A percentile compares a stretch with the other conserved stretches of the same genome.
phyloP scores from a whole-genome alignment of 1,284 basidiomycete species.

The Apiotrichum veenhuisii region DNA sequence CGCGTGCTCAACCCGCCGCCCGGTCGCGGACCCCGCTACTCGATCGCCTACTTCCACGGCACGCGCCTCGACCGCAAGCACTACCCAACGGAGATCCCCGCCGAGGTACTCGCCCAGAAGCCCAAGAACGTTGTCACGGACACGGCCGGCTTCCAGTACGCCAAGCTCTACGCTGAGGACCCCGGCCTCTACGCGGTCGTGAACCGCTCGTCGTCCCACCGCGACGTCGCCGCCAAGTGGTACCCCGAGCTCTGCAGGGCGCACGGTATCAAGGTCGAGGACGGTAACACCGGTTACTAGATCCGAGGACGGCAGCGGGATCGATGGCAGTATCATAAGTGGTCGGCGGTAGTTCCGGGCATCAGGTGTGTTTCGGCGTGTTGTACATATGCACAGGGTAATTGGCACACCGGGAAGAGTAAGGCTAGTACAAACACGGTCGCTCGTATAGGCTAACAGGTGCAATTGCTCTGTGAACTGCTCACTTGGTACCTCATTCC shows the following conservation, averaged over 20 bases:
- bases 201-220: conserved; percentile 17
- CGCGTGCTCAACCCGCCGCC: conserved; percentile 65
- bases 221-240: conserved; percentile 19
- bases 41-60: conserved; percentile 61
- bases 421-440: too few relatives aligned
- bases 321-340: too few relatives aligned
- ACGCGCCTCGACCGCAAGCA: conserved; percentile 15
- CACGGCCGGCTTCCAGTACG: conserved; percentile 21
- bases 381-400: too few relatives aligned
- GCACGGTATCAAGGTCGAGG: conserved; percentile 13
- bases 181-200: conserved; percentile 16
- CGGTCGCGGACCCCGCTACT: conserved; percentile 66
- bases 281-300: conserved; percentile 12
- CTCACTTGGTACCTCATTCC: too few relatives aligned
- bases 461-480: too few relatives aligned
- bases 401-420: too few relatives aligned
- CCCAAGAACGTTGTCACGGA: conserved; percentile 17
- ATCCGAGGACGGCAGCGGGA: too few relatives aligned
- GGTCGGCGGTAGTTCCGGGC: too few relatives aligned
- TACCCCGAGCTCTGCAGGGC: conserved; percentile 16
- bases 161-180: conserved; percentile 15
- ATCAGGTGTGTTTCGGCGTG: too few relatives aligned
- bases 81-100: conserved; percentile 9
- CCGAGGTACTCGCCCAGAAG: conserved; percentile 14
- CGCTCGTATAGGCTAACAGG: too few relatives aligned